Base-by-base conservation (phyloP, 768 basidiomycete species). In the Myochromella boudieri region DNA sequence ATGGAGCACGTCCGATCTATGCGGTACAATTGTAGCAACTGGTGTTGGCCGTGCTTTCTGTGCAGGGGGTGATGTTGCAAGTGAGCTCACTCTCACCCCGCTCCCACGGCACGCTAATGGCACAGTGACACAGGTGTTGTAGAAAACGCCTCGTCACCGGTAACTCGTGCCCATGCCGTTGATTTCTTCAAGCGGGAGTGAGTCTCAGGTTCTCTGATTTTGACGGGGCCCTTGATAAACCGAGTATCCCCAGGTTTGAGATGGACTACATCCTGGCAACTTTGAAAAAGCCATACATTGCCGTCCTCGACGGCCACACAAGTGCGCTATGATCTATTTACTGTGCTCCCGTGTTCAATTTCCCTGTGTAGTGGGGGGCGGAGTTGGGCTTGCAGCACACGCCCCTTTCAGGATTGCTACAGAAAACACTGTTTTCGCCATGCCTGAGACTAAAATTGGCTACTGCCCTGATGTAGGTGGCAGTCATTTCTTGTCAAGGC, bases 381-480 rank as follows among this genome's bases (percentile, higher is more conserved):
- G 97, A 39, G 91, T 88, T 17, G 97, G 97, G 29, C 81, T 99
- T 38, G 75, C 82, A 29, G 81, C 85, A 9, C 80, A 85, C 47
- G 95, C 95, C 3, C 79, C 85, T 0, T 94, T 98, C 68, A 80
- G 97, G 50, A 79, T 99, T 46, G 95, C 95, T 3, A 98, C 95
- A 3, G 93, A 95, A 64, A 88, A 87, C 21, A 97, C 95, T 0
- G 48, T 78, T 1, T 90, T 97, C 63, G 87, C 93, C 5, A 98
- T 98, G 97, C 97, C 97, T 12, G 97, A 99, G 71, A 93, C 90
- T 10, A 89, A 87, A 59, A 93, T 94, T 58, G 89, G 87, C 34
- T 92, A 90, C 61, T 82, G 71, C 53, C 95, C 95, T 22, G 95
- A 99, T 66, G 95, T 99, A 20, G 97, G 97, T 15, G 87, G 86